A percentile compares a stretch with the other conserved stretches of the same genome.
phyloP scores from a whole-genome alignment of 768 basidiomycete genomes.

The Termitomyces heimii region DNA sequence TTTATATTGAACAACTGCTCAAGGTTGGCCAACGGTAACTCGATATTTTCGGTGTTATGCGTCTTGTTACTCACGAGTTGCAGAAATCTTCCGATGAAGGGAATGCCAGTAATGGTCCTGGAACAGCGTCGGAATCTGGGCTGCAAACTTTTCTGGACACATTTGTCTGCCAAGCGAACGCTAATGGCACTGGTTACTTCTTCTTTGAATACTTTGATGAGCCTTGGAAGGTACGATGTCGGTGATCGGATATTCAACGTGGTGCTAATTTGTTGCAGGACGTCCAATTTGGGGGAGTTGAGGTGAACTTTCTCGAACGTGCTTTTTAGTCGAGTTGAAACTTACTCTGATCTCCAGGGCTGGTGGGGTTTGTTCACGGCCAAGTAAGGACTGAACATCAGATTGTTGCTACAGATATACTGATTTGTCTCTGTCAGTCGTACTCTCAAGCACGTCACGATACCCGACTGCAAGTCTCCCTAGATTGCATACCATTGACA shows the following conservation, averaged over 20 bases:
- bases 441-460: conserved; percentile 64
- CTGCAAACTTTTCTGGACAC: conserved; percentile 73
- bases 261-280: conserved; percentile 29
- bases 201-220: conserved; percentile 85
- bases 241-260: not conserved
- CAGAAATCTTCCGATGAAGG: conserved; percentile 55
- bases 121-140: conserved; percentile 51
- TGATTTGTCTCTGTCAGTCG: conserved; percentile 34
- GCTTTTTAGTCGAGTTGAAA: not conserved
- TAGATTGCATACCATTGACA: conserved; percentile 13
- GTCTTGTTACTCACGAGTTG: not conserved
- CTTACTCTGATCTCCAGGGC: conserved; percentile 20
- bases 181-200: conserved; percentile 80
- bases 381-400: conserved; percentile 23
- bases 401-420: not conserved
- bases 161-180: conserved; percentile 85
- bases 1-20: not conserved
- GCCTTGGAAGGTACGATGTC: conserved; percentile 61
- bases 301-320: conserved; percentile 17
- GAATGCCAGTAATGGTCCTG: conserved; percentile 63
- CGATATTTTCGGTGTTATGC: not conserved
- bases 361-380: conserved; percentile 45
- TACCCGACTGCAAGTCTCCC: conserved; percentile 51
- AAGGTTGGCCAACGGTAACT: conserved; percentile 59
- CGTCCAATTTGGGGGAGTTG: conserved; percentile 73